These are phyloP conservation scores for Starmerella apicola DNA, from an alignment of 805 yeast genomes.

Conservation along the genomic window DNA sequence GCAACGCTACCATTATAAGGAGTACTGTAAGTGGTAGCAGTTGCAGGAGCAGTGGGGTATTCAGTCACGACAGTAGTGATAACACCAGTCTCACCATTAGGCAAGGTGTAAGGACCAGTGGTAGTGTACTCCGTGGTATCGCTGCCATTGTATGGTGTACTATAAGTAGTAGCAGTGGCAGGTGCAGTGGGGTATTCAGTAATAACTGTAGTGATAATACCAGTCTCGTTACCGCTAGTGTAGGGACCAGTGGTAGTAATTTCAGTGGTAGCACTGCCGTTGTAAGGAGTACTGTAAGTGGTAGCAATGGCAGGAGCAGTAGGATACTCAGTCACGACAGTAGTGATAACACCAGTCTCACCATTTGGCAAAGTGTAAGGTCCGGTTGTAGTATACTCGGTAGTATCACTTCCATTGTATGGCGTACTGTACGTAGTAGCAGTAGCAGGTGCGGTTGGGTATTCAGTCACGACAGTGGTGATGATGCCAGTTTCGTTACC, in stretches of 20 bases:
- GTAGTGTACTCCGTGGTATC: background rate
- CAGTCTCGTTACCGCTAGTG: constrained; percentile 1
- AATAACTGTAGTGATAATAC: constrained; percentile 1
- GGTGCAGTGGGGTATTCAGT: constrained; percentile 7
- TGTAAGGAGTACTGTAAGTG: background rate
- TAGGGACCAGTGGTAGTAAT: constrained; percentile 1
- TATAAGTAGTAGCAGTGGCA: background rate
- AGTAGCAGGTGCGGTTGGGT: constrained; percentile 1
- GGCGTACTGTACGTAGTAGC: background rate
- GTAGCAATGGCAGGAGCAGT: constrained; percentile 1
- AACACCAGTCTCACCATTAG: background rate
- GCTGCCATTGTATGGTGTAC: constrained; percentile 1
- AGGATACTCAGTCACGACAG: constrained; percentile 1
- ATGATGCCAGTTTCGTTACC: background rate
- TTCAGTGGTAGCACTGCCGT: background rate
- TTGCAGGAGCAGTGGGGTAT: constrained; percentile 1
- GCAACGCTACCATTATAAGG: background rate
- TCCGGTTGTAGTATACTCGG: background rate
- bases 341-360: background rate
- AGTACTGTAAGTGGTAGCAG: background rate
- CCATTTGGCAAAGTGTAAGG: background rate
- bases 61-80: background rate
- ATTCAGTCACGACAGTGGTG: constrained; percentile 1
- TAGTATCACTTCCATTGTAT: background rate
- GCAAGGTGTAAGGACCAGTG: constrained; percentile 3